Evolutionary conservation across 345 rosid species (phyloP).

Genomic region (Rubroshorea leprosula): DNA sequence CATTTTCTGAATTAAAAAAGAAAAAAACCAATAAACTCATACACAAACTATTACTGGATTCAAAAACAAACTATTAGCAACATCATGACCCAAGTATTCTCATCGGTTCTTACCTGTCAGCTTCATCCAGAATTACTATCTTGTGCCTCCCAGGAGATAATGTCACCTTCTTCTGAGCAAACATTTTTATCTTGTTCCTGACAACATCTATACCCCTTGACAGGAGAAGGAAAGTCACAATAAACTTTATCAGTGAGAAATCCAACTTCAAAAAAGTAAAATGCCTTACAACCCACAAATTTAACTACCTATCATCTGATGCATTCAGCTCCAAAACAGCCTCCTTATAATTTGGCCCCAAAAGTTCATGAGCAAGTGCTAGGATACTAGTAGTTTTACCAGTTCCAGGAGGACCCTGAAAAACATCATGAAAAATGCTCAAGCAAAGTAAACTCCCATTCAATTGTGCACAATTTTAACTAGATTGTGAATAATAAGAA

Average conservation of each 20-base stretch:
- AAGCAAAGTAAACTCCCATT: too few species aligned
- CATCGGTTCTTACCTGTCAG: too few species aligned
- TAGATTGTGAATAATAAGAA: too few species aligned
- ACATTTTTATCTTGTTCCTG: constrained; percentile 94
- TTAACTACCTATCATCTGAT: constrained; percentile 92
- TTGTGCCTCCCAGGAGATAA: constrained; percentile 88
- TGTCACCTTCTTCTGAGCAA: constrained; percentile 96
- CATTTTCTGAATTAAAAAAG: too few species aligned
- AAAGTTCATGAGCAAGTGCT: constrained; percentile 83
- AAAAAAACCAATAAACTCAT: too few species aligned
- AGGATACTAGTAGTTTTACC: constrained; percentile 94
- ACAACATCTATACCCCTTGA: constrained; percentile 92
- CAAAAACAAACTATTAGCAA: too few species aligned
- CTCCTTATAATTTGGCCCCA: constrained; percentile 76
- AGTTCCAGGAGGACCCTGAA: constrained; percentile 96
- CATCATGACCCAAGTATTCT: too few species aligned
- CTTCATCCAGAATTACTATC: constrained; percentile 69
- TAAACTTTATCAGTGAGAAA: neutral
- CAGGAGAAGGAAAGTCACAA: constrained; percentile 6
- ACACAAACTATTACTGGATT: too few species aligned
- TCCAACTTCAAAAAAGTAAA: constrained; percentile 7
- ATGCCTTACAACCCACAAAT: neutral
- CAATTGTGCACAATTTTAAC: too few species aligned
- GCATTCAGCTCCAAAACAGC: constrained; percentile 95
- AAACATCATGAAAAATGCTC: neutral